Evolutionary conservation across 2,329 filamentous ascomycete genomes (phyloP), one percentile per base, ranked within the genome.

Genomic region (Tympanopsis confertula): DNA sequence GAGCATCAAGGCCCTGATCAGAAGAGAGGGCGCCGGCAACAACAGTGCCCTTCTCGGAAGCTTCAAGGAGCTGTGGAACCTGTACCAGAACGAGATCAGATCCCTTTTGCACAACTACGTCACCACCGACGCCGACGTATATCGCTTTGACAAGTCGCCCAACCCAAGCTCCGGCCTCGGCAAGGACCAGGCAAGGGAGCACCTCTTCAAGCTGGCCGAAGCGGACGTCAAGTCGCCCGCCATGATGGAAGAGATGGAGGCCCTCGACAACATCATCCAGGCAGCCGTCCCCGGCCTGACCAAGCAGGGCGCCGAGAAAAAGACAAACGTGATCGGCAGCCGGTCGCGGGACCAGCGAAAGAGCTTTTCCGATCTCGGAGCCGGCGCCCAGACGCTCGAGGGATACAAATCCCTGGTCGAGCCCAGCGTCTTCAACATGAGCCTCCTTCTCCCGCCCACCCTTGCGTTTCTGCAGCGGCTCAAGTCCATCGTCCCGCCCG

Each of bases 381-480:
- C 46, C 10, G 44, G n/a, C 12, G 35, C 74, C 47, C 74, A 68
- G 48, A 77, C 69, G 40, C 78, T 69, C 36, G 66, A 84, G 62
- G 62, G 86, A 56, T 61, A 95, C 61, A 96, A 94, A 61, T 78
- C 94, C 28, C 71, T 98, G 19, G 85, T 96, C n/a, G 87, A 95
- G 58, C 89, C 91, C 17, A 96, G 86, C 52, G 88, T 98, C 7
- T 98, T 98, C 68, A 98, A 98, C 60, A 98, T 98, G 85, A 91
- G 87, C 45, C 71, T 95, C 32, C 64, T 98, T 19, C 69, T 98
- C 15, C 88, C 89, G 12, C 89, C 91, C 2, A 95, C 91, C 0
- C 66, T 98, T 14, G 77, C 86, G 3, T 98, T 98, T 57, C 66
- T 98, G 14, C 88, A 93, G 49, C 73, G 88, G 18, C 67, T 98